Evolutionary conservation across 768 basidiomycete species (phyloP).

Genomic region (Calocera viscosa): DNA sequence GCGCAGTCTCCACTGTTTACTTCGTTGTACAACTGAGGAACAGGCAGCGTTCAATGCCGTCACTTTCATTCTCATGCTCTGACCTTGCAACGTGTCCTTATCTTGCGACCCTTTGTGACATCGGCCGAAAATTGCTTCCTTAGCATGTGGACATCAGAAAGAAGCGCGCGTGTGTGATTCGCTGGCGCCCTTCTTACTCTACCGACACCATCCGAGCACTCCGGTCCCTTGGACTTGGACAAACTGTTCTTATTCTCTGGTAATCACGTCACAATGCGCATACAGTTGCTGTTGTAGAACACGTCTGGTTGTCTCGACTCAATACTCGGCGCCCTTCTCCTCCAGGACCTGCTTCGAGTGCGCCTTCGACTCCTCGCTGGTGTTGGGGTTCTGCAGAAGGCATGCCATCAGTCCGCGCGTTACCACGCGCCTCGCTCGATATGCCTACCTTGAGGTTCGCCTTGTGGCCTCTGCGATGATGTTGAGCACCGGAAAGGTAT

Average conservation of each 20-base stretch:
- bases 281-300: neutral
- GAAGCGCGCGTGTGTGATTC: neutral
- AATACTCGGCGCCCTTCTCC: neutral
- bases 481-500: neutral
- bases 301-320: neutral
- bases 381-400: constrained; percentile 13
- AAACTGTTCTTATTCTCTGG: constrained; percentile 1
- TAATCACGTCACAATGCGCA: neutral
- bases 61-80: too few species aligned
- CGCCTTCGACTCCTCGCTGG: constrained; percentile 17
- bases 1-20: too few species aligned
- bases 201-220: neutral
- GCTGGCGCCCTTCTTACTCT: neutral
- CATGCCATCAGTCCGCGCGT: neutral
- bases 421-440: neutral
- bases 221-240: neutral
- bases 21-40: too few species aligned
- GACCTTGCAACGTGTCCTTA: neutral
- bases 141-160: neutral
- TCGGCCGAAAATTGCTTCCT: neutral
- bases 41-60: too few species aligned
- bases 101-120: neutral
- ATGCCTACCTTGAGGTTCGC: constrained; percentile 9
- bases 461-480: constrained; percentile 13
- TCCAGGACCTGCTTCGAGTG: constrained; percentile 15